Evolutionary conservation across 1,139 yeast genomes (phyloP), one percentile per base, ranked within the genome.

Genomic region (Hyphopichia fennica): DNA sequence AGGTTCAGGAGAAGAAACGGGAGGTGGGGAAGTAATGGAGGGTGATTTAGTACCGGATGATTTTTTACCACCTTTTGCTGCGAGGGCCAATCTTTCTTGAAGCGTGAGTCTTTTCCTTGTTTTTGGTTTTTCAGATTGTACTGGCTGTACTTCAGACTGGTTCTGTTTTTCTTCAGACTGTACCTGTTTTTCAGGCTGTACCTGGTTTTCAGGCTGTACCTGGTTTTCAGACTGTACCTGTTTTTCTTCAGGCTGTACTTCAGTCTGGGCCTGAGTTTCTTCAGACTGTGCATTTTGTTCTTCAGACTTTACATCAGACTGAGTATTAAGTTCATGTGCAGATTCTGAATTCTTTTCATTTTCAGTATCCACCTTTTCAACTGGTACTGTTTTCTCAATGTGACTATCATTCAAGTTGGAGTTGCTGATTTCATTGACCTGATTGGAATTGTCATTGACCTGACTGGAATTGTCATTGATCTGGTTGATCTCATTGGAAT

Each of bases 21-120:
- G 38, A n/a, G 46, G 17, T 9, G 15, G 14, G 5, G 30, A 27
- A 16, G 48, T 35, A 7, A 47, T 42, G 2, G 45, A 39, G 3
- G 48, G 28, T 3, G 48, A 28, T 11, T 17, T 29, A 2, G 46
- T 41, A 3, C 43, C 22, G 1, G 48, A 43, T 37, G 45, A 45
- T 38, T 54, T 59, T 39, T 60, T 62, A 37, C 67, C 73, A 2
- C 77, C 71, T 51, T 79, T 80, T 4, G 91, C 90, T 1, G 96
- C 96, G 51, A 83, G 64, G 1, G 95, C 95, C 44, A 89, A 69
- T 48, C 96, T 69, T 54, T 89, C 96, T 56, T 88, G 91, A 52
- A 87, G 67, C 0, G 95, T 77, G 35, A 85, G 65, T 51, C 87
- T 70, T 52, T 81, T 80, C 48, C 62, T 64, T 30, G 60, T 56